A percentile compares a stretch with the other conserved stretches of the same genome.
Conservation (phyloP, 148 eudicot genomes). For the Chenopodium formosanum region DNA sequence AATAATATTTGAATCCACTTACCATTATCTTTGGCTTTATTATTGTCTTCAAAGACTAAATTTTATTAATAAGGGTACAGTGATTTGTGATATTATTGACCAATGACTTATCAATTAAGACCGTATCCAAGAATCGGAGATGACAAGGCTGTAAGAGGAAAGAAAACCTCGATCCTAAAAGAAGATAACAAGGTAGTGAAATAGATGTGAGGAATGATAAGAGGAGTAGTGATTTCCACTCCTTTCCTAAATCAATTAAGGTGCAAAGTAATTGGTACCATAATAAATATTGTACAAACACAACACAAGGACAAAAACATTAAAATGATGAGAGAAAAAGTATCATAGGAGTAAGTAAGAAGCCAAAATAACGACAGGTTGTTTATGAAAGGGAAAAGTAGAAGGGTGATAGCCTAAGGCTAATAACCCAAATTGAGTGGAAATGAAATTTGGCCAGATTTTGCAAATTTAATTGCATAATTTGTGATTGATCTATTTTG, state of each 20-base stretch:
- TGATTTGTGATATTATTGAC: too few species aligned
- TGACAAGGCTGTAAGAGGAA: too few species aligned
- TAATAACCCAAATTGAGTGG: neutral
- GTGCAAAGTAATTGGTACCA: neutral
- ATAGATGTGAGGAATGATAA: neutral
- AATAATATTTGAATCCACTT: too few species aligned
- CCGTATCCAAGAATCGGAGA: too few species aligned
- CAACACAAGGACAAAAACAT: neutral
- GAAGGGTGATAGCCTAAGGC: constrained; percentile 7
- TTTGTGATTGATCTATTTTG: neutral
- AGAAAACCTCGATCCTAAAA: too few species aligned
- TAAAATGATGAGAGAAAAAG: neutral
- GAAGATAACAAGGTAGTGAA: too few species aligned
- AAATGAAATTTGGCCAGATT: neutral
- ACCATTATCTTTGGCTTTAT: too few species aligned
- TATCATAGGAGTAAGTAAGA: neutral
- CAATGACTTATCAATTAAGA: too few species aligned
- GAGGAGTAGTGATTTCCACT: neutral
- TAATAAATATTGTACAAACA: neutral
- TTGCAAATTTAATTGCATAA: neutral
- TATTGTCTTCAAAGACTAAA: too few species aligned
- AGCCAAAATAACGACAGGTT: constrained; percentile 10
- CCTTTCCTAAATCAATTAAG: neutral
- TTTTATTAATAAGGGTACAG: too few species aligned
- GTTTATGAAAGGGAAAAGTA: constrained; percentile 12